Base-by-base conservation (phyloP, 768 basidiomycete genomes). In the Phylloporus sp. region DNA sequence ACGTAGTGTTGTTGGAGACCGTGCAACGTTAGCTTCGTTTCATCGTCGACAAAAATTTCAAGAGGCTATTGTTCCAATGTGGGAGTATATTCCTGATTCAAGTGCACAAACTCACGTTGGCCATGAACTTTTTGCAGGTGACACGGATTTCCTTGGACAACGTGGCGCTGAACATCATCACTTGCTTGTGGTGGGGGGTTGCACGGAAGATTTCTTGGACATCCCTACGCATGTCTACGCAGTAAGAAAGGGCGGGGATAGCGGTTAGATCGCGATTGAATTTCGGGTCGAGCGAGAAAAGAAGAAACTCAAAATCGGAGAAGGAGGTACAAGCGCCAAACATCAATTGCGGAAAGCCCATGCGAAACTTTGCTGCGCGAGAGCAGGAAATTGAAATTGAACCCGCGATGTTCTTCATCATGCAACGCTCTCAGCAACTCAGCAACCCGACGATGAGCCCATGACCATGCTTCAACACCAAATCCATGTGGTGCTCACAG, bases 101-200 rank as follows among this genome's bases (percentile, higher is more conserved):
- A 24, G 2, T 20, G 7, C 1, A 9, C 10, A 18, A 0, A 80
- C 94, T 57, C 63, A 97, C 97, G 67, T 91, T 95, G 28, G 91
- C 90, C 97, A 99, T 99, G 72, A 99, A 99, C 70, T 99, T 98
- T 76, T 98, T 98, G 84, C 97, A 99, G 0, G 97, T 98, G 7
- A 86, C 80, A 51, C 97, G 81, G 52, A 99, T 95, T 59, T 98
- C 97, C 78, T 99, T 98, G 51, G 92, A 85, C 54, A 99, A 75
- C 1, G 97, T 99, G 35, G 97, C 97, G 63, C 93, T 95, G 80
- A 99, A 99, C 97, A 99, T 99, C 97, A 99, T 99, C 60, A 99
- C 97, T 80, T 99, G 95, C 78, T 99, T 99, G 81, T 97, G 94
- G 73, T 97, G 95, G 45, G 97, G 97, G 18, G 97, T 98, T 16